Conservation (phyloP, 768 basidiomycete species). For the Amanita phalloides region DNA sequence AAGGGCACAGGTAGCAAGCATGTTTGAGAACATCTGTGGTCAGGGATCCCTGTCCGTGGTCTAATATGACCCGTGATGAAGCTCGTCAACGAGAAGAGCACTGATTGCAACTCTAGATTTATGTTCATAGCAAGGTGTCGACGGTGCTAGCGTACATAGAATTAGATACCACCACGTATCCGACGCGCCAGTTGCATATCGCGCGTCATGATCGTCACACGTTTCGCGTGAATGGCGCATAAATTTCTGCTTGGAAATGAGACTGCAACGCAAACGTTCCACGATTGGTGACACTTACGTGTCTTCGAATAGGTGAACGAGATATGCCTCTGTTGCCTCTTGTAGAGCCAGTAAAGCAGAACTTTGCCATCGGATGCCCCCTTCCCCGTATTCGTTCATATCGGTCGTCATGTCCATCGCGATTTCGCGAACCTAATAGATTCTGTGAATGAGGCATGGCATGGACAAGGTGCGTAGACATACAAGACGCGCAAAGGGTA, state of each 20-base stretch:
- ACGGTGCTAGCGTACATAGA: background rate
- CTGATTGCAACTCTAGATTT: background rate
- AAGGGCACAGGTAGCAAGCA: slow-evolving; percentile 6
- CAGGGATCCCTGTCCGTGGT: slow-evolving; percentile 77
- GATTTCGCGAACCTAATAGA: slow-evolving; percentile 82
- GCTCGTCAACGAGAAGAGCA: background rate
- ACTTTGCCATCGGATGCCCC: slow-evolving; percentile 84
- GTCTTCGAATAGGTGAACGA: slow-evolving; percentile 98
- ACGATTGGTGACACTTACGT: slow-evolving; percentile 55
- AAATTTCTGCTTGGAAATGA: slow-evolving; percentile 51
- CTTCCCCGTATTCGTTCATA: slow-evolving; percentile 46
- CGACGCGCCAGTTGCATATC: slow-evolving; percentile 95
- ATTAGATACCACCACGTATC: slow-evolving; percentile 71
- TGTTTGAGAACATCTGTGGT: slow-evolving; percentile 31
- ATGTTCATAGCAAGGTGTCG: background rate
- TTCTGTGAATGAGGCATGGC: background rate
- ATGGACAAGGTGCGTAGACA: slow-evolving; percentile 18
- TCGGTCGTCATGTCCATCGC: slow-evolving; percentile 84
- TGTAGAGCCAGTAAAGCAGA: slow-evolving; percentile 90
- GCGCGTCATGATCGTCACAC: slow-evolving; percentile 95
- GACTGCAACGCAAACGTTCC: slow-evolving; percentile 1
- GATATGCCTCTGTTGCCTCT: slow-evolving; percentile 91
- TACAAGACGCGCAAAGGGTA: slow-evolving; percentile 90
- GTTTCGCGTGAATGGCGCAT: slow-evolving; percentile 95
- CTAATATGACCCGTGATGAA: slow-evolving; percentile 69